These are phyloP conservation scores for Calonectria pteridis DNA, from an alignment of 2,329 filamentous ascomycete genomes.

Conservation along the genomic window DNA sequence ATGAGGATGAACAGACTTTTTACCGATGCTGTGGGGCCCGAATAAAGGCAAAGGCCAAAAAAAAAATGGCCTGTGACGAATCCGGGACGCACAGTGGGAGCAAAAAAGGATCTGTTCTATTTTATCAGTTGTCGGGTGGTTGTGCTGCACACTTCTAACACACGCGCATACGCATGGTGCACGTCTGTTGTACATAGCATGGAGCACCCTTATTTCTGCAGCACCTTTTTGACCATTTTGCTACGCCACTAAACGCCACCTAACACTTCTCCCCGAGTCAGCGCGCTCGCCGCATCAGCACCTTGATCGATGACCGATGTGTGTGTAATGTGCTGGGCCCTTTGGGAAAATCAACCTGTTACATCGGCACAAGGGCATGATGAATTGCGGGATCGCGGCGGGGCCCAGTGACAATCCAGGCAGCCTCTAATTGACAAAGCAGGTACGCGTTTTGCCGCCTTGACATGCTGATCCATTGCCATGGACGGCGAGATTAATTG, in stretches of 20 bases:
- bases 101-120: not conserved
- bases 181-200: slow-evolving; percentile 16
- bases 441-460: not conserved
- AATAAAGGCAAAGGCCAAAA: not conserved
- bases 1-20: slow-evolving; percentile 10
- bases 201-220: slow-evolving; percentile 4
- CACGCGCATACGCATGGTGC: not conserved
- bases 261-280: not conserved
- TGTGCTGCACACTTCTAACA: not conserved
- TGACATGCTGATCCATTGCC: not conserved
- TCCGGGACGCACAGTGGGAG: not conserved
- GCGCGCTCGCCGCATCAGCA: not conserved
- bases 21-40: not conserved
- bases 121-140: not conserved
- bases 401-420: not conserved
- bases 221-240: not conserved
- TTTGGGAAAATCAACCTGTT: not conserved
- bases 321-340: not conserved
- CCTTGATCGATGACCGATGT: not conserved
- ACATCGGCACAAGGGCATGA: not conserved
- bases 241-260: not conserved
- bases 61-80: not conserved
- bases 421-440: slow-evolving; percentile 2
- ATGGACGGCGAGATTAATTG: slow-evolving; percentile 7
- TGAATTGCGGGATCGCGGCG: not conserved